Base-by-base conservation (phyloP, 2,329 filamentous ascomycete genomes). In the Madurella fahalii region DNA sequence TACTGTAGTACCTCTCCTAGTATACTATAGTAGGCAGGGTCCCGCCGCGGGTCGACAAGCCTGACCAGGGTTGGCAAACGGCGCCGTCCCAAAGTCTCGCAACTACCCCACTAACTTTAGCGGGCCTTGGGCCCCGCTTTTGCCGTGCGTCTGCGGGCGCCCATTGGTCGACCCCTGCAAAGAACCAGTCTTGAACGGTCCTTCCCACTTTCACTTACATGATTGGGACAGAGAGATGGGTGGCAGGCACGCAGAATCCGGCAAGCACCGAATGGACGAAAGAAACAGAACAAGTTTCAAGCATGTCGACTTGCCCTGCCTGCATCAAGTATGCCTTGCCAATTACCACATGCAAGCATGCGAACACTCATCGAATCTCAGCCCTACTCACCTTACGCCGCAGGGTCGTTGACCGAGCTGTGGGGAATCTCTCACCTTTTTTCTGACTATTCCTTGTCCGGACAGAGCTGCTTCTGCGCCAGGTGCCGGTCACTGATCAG, bases 111-210 rank as follows among this genome's bases (percentile, higher is more conserved):
- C 34, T 37, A 37, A 37, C 34, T 15, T 15, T 37, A 15, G 9
- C 9, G 13, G 34, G 34, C 34, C 2, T 2, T 11, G 11, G 34
- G 9, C 9, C 13, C 34, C 34, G 34, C 34, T 32, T 46, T 46
- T 32, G 18, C 25, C 25, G 25, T 44, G 18, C 13, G 43, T 9
- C 17, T 47, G 9, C 34, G 20, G 46, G 30, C 42, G 13, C 18
- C 20, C 40, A 58, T 58, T 58, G 50, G 57, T 20, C 37, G 16
- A 17, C 9, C n/a, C 42, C 30, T 45, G 30, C 48, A 47, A 40
- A 49, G 20, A 40, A 50, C 47, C 54, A 54, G 50, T 47, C 53
- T 47, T 37, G 47, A 45, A 56, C 17, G 42, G 50, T 54, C 57
- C 54, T 54, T 50, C 47, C 47, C 43, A 32, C 43, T 46, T 46